Percentiles rank a stretch among this genome's conserved stretches.
phyloP scores from a whole-genome alignment of 495 filamentous ascomycete genomes.

The Aeminium ludgeri region DNA sequence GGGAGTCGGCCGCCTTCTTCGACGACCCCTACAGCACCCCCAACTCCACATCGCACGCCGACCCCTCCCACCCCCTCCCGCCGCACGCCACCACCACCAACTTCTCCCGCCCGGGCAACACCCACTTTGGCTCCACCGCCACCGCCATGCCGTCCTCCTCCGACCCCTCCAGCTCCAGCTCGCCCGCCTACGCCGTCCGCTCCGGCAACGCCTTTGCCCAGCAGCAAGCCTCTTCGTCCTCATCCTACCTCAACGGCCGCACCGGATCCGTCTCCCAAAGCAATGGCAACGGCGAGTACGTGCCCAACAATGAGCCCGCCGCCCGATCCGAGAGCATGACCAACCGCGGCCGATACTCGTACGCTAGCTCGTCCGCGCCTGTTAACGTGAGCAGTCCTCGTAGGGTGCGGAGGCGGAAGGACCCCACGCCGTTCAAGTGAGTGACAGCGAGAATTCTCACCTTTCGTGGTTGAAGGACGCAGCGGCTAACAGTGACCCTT shows the following conservation, averaged over 20 bases:
- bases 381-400: constrained; percentile 91
- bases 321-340: constrained; percentile 86
- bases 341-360: constrained; percentile 89
- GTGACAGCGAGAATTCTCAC: constrained; percentile 22
- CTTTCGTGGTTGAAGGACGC: not conserved
- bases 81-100: constrained; percentile 7
- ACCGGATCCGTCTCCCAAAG: constrained; percentile 8
- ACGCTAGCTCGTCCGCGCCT: constrained; percentile 67
- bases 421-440: constrained; percentile 97
- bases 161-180: constrained; percentile 3
- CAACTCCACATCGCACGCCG: constrained; percentile 23
- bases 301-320: constrained; percentile 52
- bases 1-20: constrained; percentile 55
- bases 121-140: not conserved
- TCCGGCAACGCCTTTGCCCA: constrained; percentile 29
- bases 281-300: constrained; percentile 22
- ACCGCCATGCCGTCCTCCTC: constrained; percentile 13
- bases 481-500: constrained; percentile 5
- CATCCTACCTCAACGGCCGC: too few species aligned
- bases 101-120: constrained; percentile 12
- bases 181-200: constrained; percentile 17
- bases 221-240: constrained; percentile 2
- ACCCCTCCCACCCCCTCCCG: constrained; percentile 18
- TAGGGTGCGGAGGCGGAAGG: constrained; percentile 81
- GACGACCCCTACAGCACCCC: constrained; percentile 45